These are phyloP conservation scores for Dictyostelium citrinum DNA, from an alignment of 78 protist genomes.

Conservation along the genomic window DNA sequence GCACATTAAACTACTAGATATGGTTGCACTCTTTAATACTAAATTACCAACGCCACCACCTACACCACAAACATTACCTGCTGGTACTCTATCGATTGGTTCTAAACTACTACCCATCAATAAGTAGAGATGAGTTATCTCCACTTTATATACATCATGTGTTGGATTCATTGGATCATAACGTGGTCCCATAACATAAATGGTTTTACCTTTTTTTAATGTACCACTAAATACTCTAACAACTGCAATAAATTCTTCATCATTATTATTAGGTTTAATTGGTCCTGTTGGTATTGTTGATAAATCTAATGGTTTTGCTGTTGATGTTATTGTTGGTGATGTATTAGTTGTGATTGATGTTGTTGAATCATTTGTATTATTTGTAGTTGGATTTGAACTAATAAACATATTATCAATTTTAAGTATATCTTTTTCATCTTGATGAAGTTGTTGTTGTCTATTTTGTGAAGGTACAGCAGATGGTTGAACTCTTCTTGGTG, in stretches of 20 bases:
- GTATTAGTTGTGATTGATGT: background rate
- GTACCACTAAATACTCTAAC: constrained; percentile 92
- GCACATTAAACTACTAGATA: constrained; percentile 45
- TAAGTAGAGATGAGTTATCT: constrained; percentile 76
- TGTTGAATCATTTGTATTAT: background rate
- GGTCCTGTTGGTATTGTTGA: constrained; percentile 1
- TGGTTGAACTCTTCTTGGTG: constrained; percentile 77
- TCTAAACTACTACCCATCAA: constrained; percentile 95
- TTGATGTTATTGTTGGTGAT: background rate
- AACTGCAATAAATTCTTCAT: constrained; percentile 87
- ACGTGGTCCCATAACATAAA: constrained; percentile 84
- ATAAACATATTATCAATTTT: background rate
- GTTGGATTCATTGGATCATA: constrained; percentile 67
- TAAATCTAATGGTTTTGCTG: constrained; percentile 3
- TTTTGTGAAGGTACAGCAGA: constrained; percentile 51
- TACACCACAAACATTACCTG: constrained; percentile 95
- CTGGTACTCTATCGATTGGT: constrained; percentile 78
- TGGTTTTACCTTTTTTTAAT: constrained; percentile 68
- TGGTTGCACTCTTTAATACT: constrained; percentile 90
- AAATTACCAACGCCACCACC: constrained; percentile 90
- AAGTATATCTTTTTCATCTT: background rate
- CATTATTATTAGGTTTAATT: background rate
- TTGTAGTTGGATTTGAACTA: background rate
- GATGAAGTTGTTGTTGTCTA: background rate
- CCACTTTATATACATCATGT: constrained; percentile 47